phyloP scores from a whole-genome alignment of 2,329 filamentous ascomycete genomes.

The Nigrospora osmanthi region DNA sequence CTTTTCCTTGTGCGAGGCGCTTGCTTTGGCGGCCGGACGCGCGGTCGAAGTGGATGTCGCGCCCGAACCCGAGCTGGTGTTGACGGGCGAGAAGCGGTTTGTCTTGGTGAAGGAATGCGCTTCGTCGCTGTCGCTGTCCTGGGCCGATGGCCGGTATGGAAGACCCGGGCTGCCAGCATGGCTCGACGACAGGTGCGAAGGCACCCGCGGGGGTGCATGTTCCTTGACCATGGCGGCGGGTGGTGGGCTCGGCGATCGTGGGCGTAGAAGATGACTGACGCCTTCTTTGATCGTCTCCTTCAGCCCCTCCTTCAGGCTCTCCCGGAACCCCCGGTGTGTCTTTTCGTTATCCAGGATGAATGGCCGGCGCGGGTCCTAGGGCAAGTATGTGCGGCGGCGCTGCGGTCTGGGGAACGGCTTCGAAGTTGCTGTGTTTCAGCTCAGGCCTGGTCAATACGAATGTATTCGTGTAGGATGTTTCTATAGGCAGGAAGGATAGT shows the following conservation, averaged over 20 bases:
- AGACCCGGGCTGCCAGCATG: conserved; percentile 14
- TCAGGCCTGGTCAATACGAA: too few relatives aligned
- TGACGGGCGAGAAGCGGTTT: conserved; percentile 6
- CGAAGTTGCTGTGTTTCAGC: too few relatives aligned
- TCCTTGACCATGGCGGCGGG: conserved; percentile 35
- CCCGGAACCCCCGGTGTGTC: conserved; percentile 5
- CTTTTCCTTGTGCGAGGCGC: conserved; percentile 9
- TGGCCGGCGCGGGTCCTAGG: too few relatives aligned
- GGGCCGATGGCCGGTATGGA: conserved; percentile 12
- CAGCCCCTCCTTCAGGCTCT: conserved; percentile 7
- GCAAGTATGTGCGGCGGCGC: too few relatives aligned
- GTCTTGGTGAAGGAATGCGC: conserved; percentile 5
- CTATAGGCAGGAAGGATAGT: too few relatives aligned
- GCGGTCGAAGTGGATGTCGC: conserved; percentile 7
- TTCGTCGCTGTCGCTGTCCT: conserved; percentile 7
- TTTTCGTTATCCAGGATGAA: conserved; percentile 2
- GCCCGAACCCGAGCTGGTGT: conserved; percentile 3
- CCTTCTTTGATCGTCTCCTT: conserved; percentile 6
- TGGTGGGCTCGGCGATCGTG: conserved; percentile 4
- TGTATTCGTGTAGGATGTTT: too few relatives aligned
- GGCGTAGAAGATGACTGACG: conserved; percentile 4
- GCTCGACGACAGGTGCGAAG: conserved; percentile 27
- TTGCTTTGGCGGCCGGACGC: conserved; percentile 18
- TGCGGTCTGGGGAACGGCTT: too few relatives aligned
- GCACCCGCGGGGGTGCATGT: conserved; percentile 36